phyloP scores from a whole-genome alignment of 441 rosid genomes.

The Breynia disticha region DNA sequence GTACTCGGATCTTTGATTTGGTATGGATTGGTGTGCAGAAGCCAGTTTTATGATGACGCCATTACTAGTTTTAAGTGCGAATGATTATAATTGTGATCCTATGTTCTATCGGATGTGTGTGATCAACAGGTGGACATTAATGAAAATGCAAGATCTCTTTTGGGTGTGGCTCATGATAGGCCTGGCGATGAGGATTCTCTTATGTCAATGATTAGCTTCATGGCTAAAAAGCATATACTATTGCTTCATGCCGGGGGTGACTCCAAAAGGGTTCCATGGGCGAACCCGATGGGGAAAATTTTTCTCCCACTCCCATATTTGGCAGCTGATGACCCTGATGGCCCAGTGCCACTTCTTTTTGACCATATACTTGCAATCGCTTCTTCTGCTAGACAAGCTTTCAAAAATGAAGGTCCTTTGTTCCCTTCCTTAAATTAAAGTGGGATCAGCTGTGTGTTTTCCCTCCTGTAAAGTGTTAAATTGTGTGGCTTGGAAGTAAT shows the following conservation, averaged over 20 bases:
- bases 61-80: no score
- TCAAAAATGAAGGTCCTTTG: slow-evolving; percentile 48
- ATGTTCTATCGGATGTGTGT: no score
- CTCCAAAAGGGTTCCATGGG: slow-evolving; percentile 98
- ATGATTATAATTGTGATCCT: no score
- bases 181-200: slow-evolving; percentile 16
- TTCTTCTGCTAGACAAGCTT: slow-evolving; percentile 83
- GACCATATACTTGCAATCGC: slow-evolving; percentile 96
- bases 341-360: slow-evolving; percentile 89
- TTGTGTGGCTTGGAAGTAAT: no score
- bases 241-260: slow-evolving; percentile 99
- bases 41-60: no score
- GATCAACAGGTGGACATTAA: slow-evolving; percentile 35
- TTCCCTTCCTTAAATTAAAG: not conserved
- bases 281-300: slow-evolving; percentile 96
- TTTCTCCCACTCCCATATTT: slow-evolving; percentile 89
- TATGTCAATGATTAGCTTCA: slow-evolving; percentile 29
- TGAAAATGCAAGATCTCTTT: slow-evolving; percentile 24
- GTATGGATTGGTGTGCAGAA: no score
- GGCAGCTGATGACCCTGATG: slow-evolving; percentile 90
- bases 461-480: not conserved
- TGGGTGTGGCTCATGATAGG: slow-evolving; percentile 14
- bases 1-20: no score
- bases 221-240: slow-evolving; percentile 64
- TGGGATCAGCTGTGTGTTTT: not conserved